Conservation (phyloP, 495 filamentous ascomycete genomes). For the Articulospora tetracladia region DNA sequence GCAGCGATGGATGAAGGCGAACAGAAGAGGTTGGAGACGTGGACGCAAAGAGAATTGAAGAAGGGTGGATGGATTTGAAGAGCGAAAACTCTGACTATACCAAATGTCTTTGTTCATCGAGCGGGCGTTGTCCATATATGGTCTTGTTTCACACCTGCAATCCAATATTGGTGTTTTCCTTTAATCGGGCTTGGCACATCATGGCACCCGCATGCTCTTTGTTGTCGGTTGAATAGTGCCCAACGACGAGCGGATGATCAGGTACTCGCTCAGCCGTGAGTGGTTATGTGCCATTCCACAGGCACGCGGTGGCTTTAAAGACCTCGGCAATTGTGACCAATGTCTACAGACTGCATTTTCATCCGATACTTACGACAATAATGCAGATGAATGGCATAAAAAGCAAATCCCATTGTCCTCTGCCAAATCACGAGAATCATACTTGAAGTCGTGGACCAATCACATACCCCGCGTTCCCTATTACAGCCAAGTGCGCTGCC, state of each 20-base stretch:
- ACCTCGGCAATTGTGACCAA: background rate
- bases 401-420: too few species aligned
- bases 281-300: background rate
- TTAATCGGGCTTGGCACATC: background rate
- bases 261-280: background rate
- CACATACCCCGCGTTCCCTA: background rate
- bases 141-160: background rate
- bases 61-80: slow-evolving; percentile 27
- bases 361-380: too few species aligned
- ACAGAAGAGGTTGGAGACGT: slow-evolving; percentile 28
- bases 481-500: background rate
- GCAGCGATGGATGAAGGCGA: slow-evolving; percentile 25
- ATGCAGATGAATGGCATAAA: too few species aligned
- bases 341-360: too few species aligned
- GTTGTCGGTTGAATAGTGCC: too few species aligned
- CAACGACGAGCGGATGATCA: too few species aligned
- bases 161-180: background rate
- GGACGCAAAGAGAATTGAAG: slow-evolving; percentile 31
- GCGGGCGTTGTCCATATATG: too few species aligned
- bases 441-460: background rate
- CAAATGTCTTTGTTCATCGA: background rate
- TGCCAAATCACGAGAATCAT: too few species aligned
- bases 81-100: too few species aligned
- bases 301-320: background rate
- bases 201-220: too few species aligned